Evolutionary conservation across 1,284 basidiomycete species (phyloP), one percentile per base, ranked within the genome.

Genomic region (Microbotryum silenes-acaulis): DNA sequence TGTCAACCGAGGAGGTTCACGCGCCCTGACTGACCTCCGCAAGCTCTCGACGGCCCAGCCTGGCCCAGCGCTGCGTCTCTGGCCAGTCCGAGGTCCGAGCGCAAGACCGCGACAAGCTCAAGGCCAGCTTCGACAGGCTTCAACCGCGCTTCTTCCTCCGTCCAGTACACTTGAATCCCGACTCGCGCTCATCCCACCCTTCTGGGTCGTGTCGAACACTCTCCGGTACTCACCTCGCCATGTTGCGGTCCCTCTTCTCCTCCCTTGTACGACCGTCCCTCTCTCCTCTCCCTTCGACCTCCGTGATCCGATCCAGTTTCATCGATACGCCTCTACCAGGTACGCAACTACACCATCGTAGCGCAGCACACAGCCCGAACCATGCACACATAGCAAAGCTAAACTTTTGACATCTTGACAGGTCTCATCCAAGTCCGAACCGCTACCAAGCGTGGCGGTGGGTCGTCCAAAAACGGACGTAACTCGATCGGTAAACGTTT

Each of bases 391-490:
- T 6, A 27, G 6, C 27, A 27, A 5, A 27, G 5, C 27, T 27
- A 6, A 27, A 27, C 27, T 6, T 6, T 27, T 27, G 6, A 27
- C 27, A 27, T 27, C 6, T 1, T 27, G 27, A 27, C 27, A 67
- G 70, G 68, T 49, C 52, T 79, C 74, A 84, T 86, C 44, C 83
- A 91, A 61, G 80, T 93, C 59, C 85, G 92, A 75, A 93, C 88
- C 25, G 90, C 92, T 51, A 96, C 93, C 59, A 97, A 97, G 77
- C 85, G 89, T 57, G 91, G 91, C 58, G 92, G 92, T 73, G 92
- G 92, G 57, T 89, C 87, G 29, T 87, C 91, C 6, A 85, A 86
- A 75, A 96, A 96, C 75, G 86, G 91, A 70, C 85, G 92, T 67
- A 88, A 89, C 64, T 91, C 90, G 3, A 86, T 89, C 42, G 92